phyloP scores from a whole-genome alignment of 1,139 yeast species.

The Kodamaea alishanica region DNA sequence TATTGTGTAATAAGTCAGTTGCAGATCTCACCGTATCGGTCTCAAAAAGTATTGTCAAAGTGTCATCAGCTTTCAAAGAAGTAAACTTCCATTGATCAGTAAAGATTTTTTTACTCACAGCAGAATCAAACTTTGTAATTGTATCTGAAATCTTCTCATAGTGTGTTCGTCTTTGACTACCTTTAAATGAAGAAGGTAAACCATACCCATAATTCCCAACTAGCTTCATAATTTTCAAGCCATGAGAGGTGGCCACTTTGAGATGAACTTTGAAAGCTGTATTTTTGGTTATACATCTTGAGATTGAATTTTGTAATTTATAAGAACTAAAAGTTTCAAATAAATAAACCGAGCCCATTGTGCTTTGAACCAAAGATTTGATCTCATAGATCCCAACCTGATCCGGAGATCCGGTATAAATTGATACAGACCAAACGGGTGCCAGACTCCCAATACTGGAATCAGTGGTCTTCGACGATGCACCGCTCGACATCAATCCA shows the following conservation, averaged over 20 bases:
- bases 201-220: conserved; percentile 28
- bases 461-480: conserved; percentile 25
- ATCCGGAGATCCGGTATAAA: conserved; percentile 37
- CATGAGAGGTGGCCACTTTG: conserved; percentile 30
- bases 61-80: conserved; percentile 17
- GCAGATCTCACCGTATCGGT: conserved; percentile 28
- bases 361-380: conserved; percentile 27
- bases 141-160: conserved; percentile 34
- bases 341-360: conserved; percentile 30
- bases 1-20: conserved; percentile 15
- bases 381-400: conserved; percentile 43
- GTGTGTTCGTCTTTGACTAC: conserved; percentile 18
- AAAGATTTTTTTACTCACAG: conserved; percentile 26
- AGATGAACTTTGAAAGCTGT: conserved; percentile 12
- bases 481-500: conserved; percentile 14
- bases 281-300: conserved; percentile 5
- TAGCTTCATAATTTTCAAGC: conserved; percentile 29
- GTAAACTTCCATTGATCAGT: conserved; percentile 39
- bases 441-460: conserved; percentile 15
- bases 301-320: conserved; percentile 16
- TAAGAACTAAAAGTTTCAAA: conserved; percentile 25
- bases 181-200: conserved; percentile 32
- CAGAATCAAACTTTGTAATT: conserved; percentile 30
- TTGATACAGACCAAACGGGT: conserved; percentile 30
- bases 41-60: conserved; percentile 33